phyloP scores from a whole-genome alignment of 2,329 filamentous ascomycete species.

The Gnomoniopsis smithogilvyi region DNA sequence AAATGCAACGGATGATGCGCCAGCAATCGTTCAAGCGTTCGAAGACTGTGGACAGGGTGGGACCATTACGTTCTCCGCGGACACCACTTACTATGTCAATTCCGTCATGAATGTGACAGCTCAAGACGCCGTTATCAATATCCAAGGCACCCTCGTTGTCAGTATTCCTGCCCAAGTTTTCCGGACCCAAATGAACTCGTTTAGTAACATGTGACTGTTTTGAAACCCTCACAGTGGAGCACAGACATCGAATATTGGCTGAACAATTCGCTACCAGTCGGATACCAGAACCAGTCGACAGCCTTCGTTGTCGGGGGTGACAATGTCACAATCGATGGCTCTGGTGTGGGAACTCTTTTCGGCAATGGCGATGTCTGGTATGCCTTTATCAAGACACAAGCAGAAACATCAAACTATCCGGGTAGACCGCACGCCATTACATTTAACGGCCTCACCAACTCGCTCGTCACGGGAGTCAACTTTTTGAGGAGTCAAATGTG shows the following conservation, averaged over 20 bases:
- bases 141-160: conserved; percentile 35
- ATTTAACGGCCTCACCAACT: conserved; percentile 40
- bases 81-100: conserved; percentile 39
- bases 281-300: conserved; percentile 44
- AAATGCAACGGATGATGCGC: conserved; percentile 33
- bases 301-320: conserved; percentile 46
- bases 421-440: conserved; percentile 48
- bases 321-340: conserved; percentile 40
- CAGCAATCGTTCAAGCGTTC: conserved; percentile 39
- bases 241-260: conserved; percentile 43
- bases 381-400: conserved; percentile 31
- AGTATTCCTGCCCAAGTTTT: background rate
- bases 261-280: conserved; percentile 37
- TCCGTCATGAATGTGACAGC: conserved; percentile 41
- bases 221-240: conserved; percentile 25
- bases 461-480: conserved; percentile 38
- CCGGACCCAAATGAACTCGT: background rate
- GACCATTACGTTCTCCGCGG: conserved; percentile 37
- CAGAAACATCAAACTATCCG: conserved; percentile 35
- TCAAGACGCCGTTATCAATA: conserved; percentile 41
- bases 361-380: conserved; percentile 55
- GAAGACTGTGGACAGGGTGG: conserved; percentile 35
- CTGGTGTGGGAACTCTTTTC: conserved; percentile 43
- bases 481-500: conserved; percentile 53
- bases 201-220: background rate